A percentile compares a stretch with the other conserved stretches of the same genome.
These are phyloP conservation scores for Trichosporon sp. DNA, from an alignment of 1,284 basidiomycete species.

Conservation along the genomic window DNA sequence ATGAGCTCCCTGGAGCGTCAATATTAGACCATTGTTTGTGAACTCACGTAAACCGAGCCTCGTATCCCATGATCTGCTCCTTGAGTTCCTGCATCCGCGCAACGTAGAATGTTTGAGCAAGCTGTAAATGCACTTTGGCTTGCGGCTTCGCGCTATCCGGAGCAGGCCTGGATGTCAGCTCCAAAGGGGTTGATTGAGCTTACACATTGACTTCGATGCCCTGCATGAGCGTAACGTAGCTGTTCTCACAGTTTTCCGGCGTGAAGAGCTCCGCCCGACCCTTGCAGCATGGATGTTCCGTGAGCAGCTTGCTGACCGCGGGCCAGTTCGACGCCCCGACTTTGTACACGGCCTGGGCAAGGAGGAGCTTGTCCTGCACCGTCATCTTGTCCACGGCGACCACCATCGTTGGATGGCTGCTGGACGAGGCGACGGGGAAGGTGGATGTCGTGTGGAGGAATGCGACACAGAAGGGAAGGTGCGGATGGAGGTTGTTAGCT, in stretches of 20 bases:
- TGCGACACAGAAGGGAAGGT: neutral
- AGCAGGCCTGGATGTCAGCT: slow-evolving; percentile 30
- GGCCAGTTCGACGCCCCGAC: slow-evolving; percentile 70
- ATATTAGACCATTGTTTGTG: neutral
- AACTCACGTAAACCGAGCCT: slow-evolving; percentile 67
- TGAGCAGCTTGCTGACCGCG: slow-evolving; percentile 60
- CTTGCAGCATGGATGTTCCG: slow-evolving; percentile 51
- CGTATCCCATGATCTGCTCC: slow-evolving; percentile 62
- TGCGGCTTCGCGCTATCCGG: slow-evolving; percentile 35
- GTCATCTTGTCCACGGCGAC: slow-evolving; percentile 25
- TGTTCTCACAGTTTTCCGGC: slow-evolving; percentile 59
- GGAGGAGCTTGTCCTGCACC: slow-evolving; percentile 55
- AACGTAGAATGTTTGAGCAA: slow-evolving; percentile 68
- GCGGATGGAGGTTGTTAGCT: too few relatives aligned
- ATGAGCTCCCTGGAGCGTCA: slow-evolving; percentile 24
- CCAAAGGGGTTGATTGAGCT: slow-evolving; percentile 25
- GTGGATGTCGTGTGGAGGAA: neutral
- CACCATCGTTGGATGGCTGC: slow-evolving; percentile 9
- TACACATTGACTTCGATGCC: slow-evolving; percentile 64
- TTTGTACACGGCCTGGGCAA: slow-evolving; percentile 79
- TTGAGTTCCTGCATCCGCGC: slow-evolving; percentile 65
- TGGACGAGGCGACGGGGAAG: neutral
- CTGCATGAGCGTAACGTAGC: slow-evolving; percentile 63
- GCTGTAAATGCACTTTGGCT: slow-evolving; percentile 56
- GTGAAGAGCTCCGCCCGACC: slow-evolving; percentile 60